Evolutionary conservation across 1,139 yeast genomes (phyloP).

Genomic region (Taphrina communis): DNA sequence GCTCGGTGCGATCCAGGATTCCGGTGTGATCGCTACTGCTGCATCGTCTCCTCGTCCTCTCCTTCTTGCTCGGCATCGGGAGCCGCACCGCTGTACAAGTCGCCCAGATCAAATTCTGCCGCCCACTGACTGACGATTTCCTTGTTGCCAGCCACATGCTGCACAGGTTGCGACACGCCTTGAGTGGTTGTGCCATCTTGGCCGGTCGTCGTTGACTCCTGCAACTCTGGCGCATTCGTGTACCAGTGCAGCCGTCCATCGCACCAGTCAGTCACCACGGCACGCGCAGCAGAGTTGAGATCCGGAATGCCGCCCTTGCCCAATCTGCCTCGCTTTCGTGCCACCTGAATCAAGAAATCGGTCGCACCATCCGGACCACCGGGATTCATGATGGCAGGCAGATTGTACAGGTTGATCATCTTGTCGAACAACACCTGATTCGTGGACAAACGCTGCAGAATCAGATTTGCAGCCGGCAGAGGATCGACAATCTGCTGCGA

Average conservation of each 20-base stretch:
- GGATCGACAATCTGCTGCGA: constrained; percentile 88
- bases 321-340: constrained; percentile 88
- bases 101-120: constrained; percentile 89
- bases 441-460: constrained; percentile 71
- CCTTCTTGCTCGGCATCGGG: constrained; percentile 1
- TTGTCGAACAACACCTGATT: constrained; percentile 71
- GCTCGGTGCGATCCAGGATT: no score
- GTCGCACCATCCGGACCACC: constrained; percentile 54
- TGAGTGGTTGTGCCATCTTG: constrained; percentile 50
- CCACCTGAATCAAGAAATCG: constrained; percentile 87
- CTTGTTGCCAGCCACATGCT: constrained; percentile 66
- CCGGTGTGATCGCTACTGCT: constrained; percentile 5
- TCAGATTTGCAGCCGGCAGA: constrained; percentile 74
- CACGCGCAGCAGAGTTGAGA: constrained; percentile 78
- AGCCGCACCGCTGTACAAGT: constrained; percentile 53
- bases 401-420: constrained; percentile 70
- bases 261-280: constrained; percentile 93
- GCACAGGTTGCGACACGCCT: constrained; percentile 48
- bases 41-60: constrained; percentile 22
- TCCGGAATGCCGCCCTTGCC: constrained; percentile 95
- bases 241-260: constrained; percentile 94
- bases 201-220: constrained; percentile 61
- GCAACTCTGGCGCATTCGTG: constrained; percentile 60
- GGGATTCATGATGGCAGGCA: constrained; percentile 75
- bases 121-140: constrained; percentile 91